These are phyloP conservation scores for Umbelopsis sp. DNA, from an alignment of 371 early-diverging fungal genomes.

Conservation along the genomic window DNA sequence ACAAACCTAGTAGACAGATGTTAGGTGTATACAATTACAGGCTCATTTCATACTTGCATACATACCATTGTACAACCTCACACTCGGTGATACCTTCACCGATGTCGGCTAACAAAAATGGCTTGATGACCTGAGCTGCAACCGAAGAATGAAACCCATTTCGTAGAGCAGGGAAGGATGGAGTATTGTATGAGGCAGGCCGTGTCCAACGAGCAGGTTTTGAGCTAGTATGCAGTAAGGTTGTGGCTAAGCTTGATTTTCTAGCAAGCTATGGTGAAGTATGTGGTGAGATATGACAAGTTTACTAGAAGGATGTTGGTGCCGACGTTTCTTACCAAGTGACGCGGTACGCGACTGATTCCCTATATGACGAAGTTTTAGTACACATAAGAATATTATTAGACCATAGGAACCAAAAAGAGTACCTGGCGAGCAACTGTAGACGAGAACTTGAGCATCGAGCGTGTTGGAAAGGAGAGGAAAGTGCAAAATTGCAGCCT, in stretches of 20 bases:
- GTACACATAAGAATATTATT: not conserved
- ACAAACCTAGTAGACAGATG: conserved; percentile 71
- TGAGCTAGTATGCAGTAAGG: not conserved
- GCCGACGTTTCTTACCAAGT: not conserved
- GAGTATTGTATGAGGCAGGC: not conserved
- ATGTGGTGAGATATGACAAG: not conserved
- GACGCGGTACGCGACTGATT: not conserved
- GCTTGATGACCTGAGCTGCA: conserved; percentile 53
- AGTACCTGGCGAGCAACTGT: conserved; percentile 8
- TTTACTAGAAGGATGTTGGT: not conserved
- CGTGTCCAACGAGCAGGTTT: not conserved
- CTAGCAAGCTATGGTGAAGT: not conserved
- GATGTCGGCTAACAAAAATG: conserved; percentile 94
- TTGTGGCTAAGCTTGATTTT: not conserved
- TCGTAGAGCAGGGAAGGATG: not conserved
- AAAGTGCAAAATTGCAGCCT: not conserved
- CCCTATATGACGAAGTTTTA: not conserved
- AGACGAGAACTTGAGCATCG: conserved; percentile 14
- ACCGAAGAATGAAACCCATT: not conserved
- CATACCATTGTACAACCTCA: conserved; percentile 95
- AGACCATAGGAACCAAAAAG: not conserved
- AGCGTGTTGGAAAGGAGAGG: conserved; percentile 10
- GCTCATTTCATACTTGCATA: not conserved
- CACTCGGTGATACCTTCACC: conserved; percentile 98
- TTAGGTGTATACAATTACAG: not conserved